Evolutionary conservation across 106 monocot species (phyloP).

Genomic region (Chionographis japonica): DNA sequence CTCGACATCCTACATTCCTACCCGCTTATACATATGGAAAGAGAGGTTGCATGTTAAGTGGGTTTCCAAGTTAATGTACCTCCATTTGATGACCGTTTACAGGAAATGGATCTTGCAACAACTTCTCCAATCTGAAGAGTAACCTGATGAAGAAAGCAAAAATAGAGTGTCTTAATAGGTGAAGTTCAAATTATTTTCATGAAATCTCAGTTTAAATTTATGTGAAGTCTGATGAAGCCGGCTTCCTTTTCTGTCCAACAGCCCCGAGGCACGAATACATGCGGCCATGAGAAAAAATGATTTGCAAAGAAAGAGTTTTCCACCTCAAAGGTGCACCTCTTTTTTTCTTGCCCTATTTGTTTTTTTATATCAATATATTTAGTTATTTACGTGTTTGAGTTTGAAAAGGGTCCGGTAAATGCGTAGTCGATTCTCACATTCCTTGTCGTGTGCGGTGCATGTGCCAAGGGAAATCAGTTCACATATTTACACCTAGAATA

Average conservation of each 20-base stretch:
- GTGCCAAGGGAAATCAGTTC: background rate
- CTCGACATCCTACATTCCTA: too few species aligned
- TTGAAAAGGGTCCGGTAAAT: too few species aligned
- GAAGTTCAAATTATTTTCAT: background rate
- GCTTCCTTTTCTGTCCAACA: conserved; percentile 6
- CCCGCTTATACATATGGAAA: too few species aligned
- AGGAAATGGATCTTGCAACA: conserved; percentile 48
- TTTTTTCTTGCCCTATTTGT: background rate
- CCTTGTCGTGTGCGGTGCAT: background rate
- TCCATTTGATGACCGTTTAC: background rate
- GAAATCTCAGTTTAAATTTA: background rate
- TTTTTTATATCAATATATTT: too few species aligned
- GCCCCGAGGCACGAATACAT: conserved; percentile 52
- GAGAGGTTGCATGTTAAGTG: too few species aligned
- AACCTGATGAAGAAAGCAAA: conserved; percentile 93
- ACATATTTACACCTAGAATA: background rate
- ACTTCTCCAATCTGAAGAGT: conserved; percentile 48
- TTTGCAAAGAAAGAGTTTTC: conserved; percentile 22
- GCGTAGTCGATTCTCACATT: too few species aligned
- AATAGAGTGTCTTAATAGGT: conserved; percentile 74
- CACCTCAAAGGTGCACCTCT: conserved; percentile 25
- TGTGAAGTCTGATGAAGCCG: background rate
- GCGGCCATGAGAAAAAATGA: conserved; percentile 41
- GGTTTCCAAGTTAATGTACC: too few species aligned
- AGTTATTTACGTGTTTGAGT: too few species aligned